Base-by-base conservation (phyloP, 441 rosid genomes). In the Cnidoscolus chayamansa region DNA sequence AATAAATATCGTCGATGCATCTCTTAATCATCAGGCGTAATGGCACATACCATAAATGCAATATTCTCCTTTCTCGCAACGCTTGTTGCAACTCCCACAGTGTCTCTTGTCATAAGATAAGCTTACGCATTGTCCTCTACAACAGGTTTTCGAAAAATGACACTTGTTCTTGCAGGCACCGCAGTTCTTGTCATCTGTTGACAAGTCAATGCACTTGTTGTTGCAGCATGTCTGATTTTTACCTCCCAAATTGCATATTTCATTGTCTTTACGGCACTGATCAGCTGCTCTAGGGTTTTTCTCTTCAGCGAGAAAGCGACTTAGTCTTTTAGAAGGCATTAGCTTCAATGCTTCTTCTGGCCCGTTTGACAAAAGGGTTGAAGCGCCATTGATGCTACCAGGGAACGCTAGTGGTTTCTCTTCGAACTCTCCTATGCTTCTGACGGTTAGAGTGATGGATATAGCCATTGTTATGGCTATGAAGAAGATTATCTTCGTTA, bases 201-300 rank as follows among this genome's bases (percentile, higher is more conserved):
- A 16, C 63, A 81, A n/a, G 17, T 80, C 47, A 0, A 72, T 65
- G 58, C 87, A 81, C 61, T 75, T 83, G 63, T 78, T 81, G 73
- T 76, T 80, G 73, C 87, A 81, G 30, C 87, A 84, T 50, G 63
- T 60, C 1, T 59, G 43, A 13, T 76, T 72, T 5, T 62, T 61
- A 0, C 72, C 68, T 4, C 13, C 58, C 15, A 35, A 20, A 57
- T 67, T 7, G 76, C 96, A 92, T 10, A 74, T 67, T 20, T 81
- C 83, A 1, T 71, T 25, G 57, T 86, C 82, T 58, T 86, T 88
- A 55, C 76, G 0, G 82, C 96, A 92, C 19, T 86, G 94, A 48
- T 86, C 88, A 1, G 90, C 88, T 1, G 91, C 93, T 51, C 88
- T 84, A 7, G 89, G 94, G 81, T 90, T 88, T 17, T 2, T 55